phyloP scores from a whole-genome alignment of 495 filamentous ascomycete genomes.

The Sporormia fimetaria region DNA sequence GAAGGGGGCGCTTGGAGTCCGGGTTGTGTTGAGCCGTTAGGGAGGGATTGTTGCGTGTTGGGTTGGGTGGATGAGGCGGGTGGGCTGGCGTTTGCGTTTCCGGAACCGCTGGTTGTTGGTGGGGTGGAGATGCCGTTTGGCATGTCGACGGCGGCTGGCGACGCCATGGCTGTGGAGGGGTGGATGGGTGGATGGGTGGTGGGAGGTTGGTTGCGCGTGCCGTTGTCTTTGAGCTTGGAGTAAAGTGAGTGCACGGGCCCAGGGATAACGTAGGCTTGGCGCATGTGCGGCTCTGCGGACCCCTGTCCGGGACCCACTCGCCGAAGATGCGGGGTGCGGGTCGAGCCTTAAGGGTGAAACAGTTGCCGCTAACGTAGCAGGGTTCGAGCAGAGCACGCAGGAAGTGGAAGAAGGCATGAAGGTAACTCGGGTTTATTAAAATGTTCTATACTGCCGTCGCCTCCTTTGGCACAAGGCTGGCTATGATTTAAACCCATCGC shows the following conservation, averaged over 20 bases:
- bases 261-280: background rate
- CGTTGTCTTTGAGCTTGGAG: background rate
- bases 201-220: too few species aligned
- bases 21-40: conserved; percentile 26
- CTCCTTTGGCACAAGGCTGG: background rate
- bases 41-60: conserved; percentile 15
- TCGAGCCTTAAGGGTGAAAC: background rate
- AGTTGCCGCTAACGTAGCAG: background rate
- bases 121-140: conserved; percentile 26
- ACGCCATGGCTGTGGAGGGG: conserved; percentile 15
- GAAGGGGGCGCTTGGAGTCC: conserved; percentile 26
- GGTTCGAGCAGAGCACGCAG: too few species aligned
- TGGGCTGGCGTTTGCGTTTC: conserved; percentile 16
- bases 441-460: background rate
- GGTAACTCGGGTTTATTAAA: too few species aligned
- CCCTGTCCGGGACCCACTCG: background rate
- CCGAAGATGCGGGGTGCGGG: background rate
- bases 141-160: conserved; percentile 17
- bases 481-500: background rate
- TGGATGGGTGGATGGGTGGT: background rate
- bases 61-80: conserved; percentile 20
- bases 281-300: conserved; percentile 2
- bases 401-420: too few species aligned
- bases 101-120: conserved; percentile 11
- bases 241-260: background rate